These are phyloP conservation scores for Neofusicoccum laricinum DNA, from an alignment of 2,329 filamentous ascomycete species.

Conservation along the genomic window DNA sequence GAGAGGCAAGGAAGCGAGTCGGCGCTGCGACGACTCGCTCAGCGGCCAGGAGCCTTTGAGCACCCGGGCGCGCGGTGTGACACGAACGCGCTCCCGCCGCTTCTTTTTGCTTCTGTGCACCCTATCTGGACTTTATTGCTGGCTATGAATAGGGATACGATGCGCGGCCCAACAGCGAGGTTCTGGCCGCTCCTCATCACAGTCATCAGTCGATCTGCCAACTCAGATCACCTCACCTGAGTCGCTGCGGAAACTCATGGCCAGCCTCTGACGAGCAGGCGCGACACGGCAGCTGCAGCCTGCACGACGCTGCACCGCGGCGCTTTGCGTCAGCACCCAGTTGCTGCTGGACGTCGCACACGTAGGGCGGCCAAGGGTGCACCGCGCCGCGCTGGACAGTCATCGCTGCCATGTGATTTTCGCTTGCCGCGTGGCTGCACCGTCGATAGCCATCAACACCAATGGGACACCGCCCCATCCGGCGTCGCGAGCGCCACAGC, in stretches of 20 bases:
- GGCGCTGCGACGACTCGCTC: background rate
- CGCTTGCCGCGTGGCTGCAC: constrained; percentile 13
- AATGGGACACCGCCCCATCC: constrained; percentile 3
- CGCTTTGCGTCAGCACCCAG: background rate
- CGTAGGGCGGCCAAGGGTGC: constrained; percentile 10
- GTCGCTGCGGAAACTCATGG: background rate
- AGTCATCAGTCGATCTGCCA: constrained; percentile 9
- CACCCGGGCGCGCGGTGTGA: background rate
- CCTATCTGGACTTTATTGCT: constrained; percentile 9
- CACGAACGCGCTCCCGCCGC: background rate
- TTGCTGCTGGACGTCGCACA: background rate
- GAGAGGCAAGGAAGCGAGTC: background rate
- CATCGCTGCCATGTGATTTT: constrained; percentile 2
- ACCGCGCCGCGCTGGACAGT: background rate
- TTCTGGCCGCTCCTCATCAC: constrained; percentile 1
- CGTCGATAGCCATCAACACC: background rate
- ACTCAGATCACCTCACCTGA: constrained; percentile 12
- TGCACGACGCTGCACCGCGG: background rate
- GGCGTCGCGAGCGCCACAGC: constrained; percentile 4
- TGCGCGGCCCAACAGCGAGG: constrained; percentile 5
- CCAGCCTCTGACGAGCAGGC: background rate
- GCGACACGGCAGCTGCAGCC: constrained; percentile 10
- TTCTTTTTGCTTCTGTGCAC: constrained; percentile 7
- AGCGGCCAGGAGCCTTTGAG: background rate
- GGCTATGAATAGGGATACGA: constrained; percentile 14